phyloP scores from a whole-genome alignment of 2,329 filamentous ascomycete genomes.

The Thelonectria blattea region DNA sequence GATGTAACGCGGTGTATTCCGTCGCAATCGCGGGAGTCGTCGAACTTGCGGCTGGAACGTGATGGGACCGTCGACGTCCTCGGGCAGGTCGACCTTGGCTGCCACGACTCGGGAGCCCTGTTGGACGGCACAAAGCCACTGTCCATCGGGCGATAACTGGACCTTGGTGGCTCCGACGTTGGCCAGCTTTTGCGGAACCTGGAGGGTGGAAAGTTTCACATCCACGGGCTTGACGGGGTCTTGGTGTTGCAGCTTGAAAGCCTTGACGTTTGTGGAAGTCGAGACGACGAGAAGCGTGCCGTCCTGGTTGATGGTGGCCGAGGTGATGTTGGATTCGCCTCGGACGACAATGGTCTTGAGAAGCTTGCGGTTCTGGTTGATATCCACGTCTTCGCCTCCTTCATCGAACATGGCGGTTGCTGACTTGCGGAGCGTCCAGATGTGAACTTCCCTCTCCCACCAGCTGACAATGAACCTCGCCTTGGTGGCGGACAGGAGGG shows the following conservation, averaged over 20 bases:
- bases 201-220: constrained; percentile 73
- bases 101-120: constrained; percentile 65
- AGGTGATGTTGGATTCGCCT: constrained; percentile 84
- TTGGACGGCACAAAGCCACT: constrained; percentile 71
- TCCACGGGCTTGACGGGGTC: constrained; percentile 58
- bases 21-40: constrained; percentile 59
- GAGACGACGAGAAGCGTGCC: constrained; percentile 79
- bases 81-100: constrained; percentile 37
- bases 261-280: constrained; percentile 75
- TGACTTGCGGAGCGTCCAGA: constrained; percentile 70
- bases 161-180: constrained; percentile 71
- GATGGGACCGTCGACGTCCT: constrained; percentile 26
- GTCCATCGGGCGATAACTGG: constrained; percentile 71
- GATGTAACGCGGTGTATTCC: constrained; percentile 59
- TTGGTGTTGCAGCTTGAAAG: constrained; percentile 71
- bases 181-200: constrained; percentile 63
- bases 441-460: constrained; percentile 87
- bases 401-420: constrained; percentile 53
- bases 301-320: constrained; percentile 71
- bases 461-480: constrained; percentile 84
- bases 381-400: constrained; percentile 47
- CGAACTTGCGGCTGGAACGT: constrained; percentile 46
- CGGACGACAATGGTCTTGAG: constrained; percentile 71
- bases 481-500: constrained; percentile 73
- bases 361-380: constrained; percentile 65